Conservation (phyloP, 2,329 filamentous ascomycete species). For the Ascochyta koolunga region DNA sequence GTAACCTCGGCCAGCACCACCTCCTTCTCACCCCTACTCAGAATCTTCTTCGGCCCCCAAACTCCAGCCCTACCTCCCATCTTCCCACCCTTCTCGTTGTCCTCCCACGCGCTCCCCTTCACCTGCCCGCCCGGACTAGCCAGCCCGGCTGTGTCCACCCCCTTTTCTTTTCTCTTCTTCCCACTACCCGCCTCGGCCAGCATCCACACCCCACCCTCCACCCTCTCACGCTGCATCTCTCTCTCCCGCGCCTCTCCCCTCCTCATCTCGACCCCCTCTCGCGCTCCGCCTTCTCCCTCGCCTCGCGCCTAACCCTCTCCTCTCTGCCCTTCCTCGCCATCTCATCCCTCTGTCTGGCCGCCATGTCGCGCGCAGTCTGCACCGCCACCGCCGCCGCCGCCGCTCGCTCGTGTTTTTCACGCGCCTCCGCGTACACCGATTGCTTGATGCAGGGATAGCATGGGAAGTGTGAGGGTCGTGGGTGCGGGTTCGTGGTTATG, state of each 20-base stretch:
- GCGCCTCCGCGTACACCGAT: slow-evolving; percentile 17
- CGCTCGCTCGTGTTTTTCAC: neutral
- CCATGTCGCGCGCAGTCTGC: slow-evolving; percentile 16
- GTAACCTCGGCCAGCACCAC: neutral
- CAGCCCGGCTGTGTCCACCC: neutral
- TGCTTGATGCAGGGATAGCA: slow-evolving; percentile 31
- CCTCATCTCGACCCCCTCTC: slow-evolving; percentile 27
- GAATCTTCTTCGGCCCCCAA: slow-evolving; percentile 38
- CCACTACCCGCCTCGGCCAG: slow-evolving; percentile 24
- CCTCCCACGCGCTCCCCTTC: neutral
- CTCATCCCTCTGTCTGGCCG: slow-evolving; percentile 14
- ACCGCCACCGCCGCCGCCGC: neutral
- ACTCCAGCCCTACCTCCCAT: slow-evolving; percentile 26
- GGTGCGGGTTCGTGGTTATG: slow-evolving; percentile 17
- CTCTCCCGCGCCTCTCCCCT: slow-evolving; percentile 20
- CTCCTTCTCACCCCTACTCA: slow-evolving; percentile 27
- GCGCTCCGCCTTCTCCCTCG: slow-evolving; percentile 26
- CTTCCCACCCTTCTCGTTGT: slow-evolving; percentile 18
- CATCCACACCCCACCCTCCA: slow-evolving; percentile 30
- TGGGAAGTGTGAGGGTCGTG: slow-evolving; percentile 28
- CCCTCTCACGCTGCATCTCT: slow-evolving; percentile 21
- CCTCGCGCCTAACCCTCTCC: slow-evolving; percentile 30
- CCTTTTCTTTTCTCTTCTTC: slow-evolving; percentile 24
- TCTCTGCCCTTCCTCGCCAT: slow-evolving; percentile 23
- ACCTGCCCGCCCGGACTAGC: neutral